Base-by-base conservation (phyloP, 2,329 filamentous ascomycete genomes). In the Botryotinia convoluta region DNA sequence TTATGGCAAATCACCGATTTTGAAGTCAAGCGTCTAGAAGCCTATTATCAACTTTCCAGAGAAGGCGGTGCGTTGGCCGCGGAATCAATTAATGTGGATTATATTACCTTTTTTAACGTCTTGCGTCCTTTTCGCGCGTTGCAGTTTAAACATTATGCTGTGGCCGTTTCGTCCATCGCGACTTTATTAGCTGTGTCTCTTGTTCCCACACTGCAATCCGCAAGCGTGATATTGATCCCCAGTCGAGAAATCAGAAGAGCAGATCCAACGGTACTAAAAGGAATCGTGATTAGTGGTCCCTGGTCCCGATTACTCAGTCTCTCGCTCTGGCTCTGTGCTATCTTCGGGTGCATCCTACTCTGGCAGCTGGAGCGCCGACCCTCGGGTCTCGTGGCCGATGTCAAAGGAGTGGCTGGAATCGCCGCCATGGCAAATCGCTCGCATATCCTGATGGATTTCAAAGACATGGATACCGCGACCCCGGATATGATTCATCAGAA, bases 391-490 rank as follows among this genome's bases (percentile, higher is more conserved):
- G 81, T 89, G 4, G 88, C 88, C 9, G 90, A 93, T 79, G 91
- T 92, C 10, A 90, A 89, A 76, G 92, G 92, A 9, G 92, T 94
- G 69, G 91, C 91, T 2, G 92, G 92, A 2, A 85, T 93, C 54
- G 92, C 92, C 9, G 89, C 91, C 72, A 93, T 94, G 91, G 91
- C 92, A 16, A 91, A 92, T 4, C 88, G 89, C 74, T 90, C 87
- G 75, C 91, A 93, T 76, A 92, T 93, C 79, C 83, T 93, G 75
- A 90, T 89, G 82, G 92, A 94, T 79, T 93, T 94, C 79, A 89
- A 89, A 75, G 90, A 90, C 73, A 88, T 92, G 82, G 92, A 94
- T 79, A 88, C 89, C 1, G 90, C 89, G 12, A 88, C 86, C 7
- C 88, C 91, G 71, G 84, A 88, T 67, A 87, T 90, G 70, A 93